Percentiles rank a stretch among this genome's conserved stretches.
These are phyloP conservation scores for Termitomyces sp. DNA, from an alignment of 768 basidiomycete genomes.

Conservation along the genomic window DNA sequence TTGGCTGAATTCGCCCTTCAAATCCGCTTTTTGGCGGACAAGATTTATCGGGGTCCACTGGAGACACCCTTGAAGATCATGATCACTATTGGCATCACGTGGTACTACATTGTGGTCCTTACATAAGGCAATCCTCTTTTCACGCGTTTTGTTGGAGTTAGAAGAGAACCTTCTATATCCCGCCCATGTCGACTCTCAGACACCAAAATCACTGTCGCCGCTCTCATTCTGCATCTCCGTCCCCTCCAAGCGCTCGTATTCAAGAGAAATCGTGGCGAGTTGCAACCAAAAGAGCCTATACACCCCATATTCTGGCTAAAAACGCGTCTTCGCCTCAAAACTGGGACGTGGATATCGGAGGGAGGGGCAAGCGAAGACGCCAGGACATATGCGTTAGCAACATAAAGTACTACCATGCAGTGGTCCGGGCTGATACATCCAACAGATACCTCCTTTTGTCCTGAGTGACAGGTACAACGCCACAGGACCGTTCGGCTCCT, in stretches of 20 bases:
- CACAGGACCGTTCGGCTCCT: constrained; percentile 20
- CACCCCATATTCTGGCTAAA: constrained; percentile 31
- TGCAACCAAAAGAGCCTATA: constrained; percentile 47
- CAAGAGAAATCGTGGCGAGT: constrained; percentile 36
- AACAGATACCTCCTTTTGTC: constrained; percentile 17
- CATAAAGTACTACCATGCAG: not conserved
- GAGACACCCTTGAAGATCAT: no score
- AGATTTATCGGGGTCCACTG: no score
- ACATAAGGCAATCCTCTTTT: constrained; percentile 7
- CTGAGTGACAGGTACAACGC: constrained; percentile 4
- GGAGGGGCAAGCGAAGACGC: constrained; percentile 52
- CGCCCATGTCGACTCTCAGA: constrained; percentile 30
- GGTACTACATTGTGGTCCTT: constrained; percentile 1
- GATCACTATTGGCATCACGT: constrained; percentile 1
- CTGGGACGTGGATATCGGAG: constrained; percentile 52
- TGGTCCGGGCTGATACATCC: constrained; percentile 1
- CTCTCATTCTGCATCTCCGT: constrained; percentile 49
- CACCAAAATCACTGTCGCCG: constrained; percentile 40
- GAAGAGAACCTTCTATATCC: not conserved
- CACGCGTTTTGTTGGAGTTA: not conserved
- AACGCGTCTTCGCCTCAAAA: constrained; percentile 32
- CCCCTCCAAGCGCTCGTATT: constrained; percentile 31
- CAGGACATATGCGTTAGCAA: constrained; percentile 43
- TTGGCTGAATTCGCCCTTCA: no score
- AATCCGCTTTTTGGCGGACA: no score